Percentiles rank a stretch among this genome's conserved stretches.
Conservation (phyloP, 75 land plant species). For the Gnetum montanum region DNA sequence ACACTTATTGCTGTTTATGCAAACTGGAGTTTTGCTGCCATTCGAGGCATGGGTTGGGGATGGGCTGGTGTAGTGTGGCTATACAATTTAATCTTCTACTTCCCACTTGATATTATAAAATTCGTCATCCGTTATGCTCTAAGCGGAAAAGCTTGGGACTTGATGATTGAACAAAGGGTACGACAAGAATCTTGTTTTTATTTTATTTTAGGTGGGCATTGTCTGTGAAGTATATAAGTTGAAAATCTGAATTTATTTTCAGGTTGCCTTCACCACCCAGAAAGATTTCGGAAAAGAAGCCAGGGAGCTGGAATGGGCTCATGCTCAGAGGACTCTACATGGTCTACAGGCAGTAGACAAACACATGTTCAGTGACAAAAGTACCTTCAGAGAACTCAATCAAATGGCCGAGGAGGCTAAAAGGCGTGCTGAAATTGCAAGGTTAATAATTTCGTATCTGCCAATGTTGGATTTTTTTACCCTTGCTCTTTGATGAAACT, state of each 20-base stretch:
- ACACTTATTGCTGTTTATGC: conserved; percentile 51
- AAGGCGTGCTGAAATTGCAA: conserved; percentile 77
- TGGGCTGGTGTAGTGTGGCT: conserved; percentile 73
- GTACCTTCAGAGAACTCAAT: conserved; percentile 34
- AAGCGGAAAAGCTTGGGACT: conserved; percentile 66
- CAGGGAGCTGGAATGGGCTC: conserved; percentile 76
- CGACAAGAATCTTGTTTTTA: neutral
- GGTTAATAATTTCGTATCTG: too few species aligned
- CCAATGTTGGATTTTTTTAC: too few species aligned
- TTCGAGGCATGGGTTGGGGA: conserved; percentile 54
- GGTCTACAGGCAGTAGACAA: conserved; percentile 45
- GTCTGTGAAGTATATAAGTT: neutral
- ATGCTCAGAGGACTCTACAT: conserved; percentile 71
- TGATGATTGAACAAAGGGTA: conserved; percentile 43
- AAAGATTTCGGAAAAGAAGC: conserved; percentile 77
- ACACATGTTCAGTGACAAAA: conserved; percentile 17
- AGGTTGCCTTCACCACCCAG: conserved; percentile 65
- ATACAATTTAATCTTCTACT: conserved; percentile 48
- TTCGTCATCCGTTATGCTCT: conserved; percentile 53
- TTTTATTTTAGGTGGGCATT: neutral
- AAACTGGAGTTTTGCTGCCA: conserved; percentile 37
- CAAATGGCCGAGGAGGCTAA: conserved; percentile 80
- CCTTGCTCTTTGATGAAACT: too few species aligned
- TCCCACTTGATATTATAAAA: conserved; percentile 61
- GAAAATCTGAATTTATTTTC: neutral